Evolutionary conservation across 225 moss, liverwort and hornwort species (phyloP), one percentile per base, ranked within the genome.

Genomic region (Bryoerythrophyllum caledonicum): DNA sequence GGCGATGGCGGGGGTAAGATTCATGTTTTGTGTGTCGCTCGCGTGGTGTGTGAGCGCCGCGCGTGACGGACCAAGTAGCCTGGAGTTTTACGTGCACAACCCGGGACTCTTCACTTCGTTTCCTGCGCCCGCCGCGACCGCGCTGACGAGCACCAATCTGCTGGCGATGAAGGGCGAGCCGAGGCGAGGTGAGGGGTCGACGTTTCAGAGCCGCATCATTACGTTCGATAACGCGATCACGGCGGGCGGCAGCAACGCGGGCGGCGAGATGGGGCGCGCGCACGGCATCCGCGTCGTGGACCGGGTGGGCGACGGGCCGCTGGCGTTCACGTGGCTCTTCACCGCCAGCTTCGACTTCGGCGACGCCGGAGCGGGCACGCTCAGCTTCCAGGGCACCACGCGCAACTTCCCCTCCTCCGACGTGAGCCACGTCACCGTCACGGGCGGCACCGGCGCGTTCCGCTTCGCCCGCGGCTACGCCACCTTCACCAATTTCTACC

Each of bases 301-400:
- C 53, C 73, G 77, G 76, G 74, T 84, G 70, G 84, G 76, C 65
- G 80, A 84, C 32, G 87, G 81, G 1, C 81, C 84, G 26, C 10
- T 87, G 14, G 81, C 87, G 28, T 81, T 79, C 73, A 84, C 84
- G 30, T 87, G 87, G 87, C 78, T 84, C 11, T 84, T 87, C 71
- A 87, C 81, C 30, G 80, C 84, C 60, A 76, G 64, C 19, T 84
- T 87, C n/a, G n/a, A n/a, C 67, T 38, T 38, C 10, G 38, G 38
- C 9, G 51, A 63, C 44, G 37, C 62, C 63, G 20, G 55, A 51
- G 87, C 7, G 1, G 38, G 87, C 55, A 79, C 87, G n/a, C 84
- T 87, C 49, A 87, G 87, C 76, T 84, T 87, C 66, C 87, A 87
- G 71, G 87, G 87, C 67, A 79, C 87, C 63, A 87, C 87, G 28